Base-by-base conservation (phyloP, 192 early-diverging fungal species). In the Polychytrium aggregatum region DNA sequence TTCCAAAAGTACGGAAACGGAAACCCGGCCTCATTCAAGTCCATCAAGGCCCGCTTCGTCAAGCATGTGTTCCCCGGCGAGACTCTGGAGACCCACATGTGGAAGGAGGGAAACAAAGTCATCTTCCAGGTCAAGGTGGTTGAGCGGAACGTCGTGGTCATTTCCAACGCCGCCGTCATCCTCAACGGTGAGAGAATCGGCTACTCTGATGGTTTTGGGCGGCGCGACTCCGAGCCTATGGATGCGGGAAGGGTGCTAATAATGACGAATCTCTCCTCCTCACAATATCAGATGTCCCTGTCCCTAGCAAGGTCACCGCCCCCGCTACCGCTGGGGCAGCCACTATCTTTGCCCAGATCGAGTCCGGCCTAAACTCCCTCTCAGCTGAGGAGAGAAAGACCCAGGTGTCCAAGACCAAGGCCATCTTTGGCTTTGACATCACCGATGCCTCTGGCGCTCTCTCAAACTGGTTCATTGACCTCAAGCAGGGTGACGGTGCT, bases 81-180 rank as follows among this genome's bases (percentile, higher is more conserved):
- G 67, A 98, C 94, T 16, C 74, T 97, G 27, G 86, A 94, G 65
- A 99, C 95, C 13, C 83, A 90, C 67, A 87, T 97, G 82, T 97
- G 97, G 97, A 70, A 82, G 54, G 84, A 89, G 54, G 81, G 82
- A 9, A 76, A 72, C 65, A 88, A 86, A 57, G 80, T 99, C 18
- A 70, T 97, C 51, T 99, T 97, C 83, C 83, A 89, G 63, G 86
- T 88, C 37, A 84, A 87, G 29, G 83, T 87, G 14, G 88, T 97
- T 30, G 97, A 99, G 72, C 82, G 94, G 17, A 81, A 97, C 52
- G 79, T 71, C 2, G 79, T 94, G 53, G 87, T 81, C 29, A 88
- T 99, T 53, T 80, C 85, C 28, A 87, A 90, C 61, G 94, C 90
- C 11, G 94, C 91, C 10, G 86, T 88, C 2, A 88, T 92, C 66